phyloP scores from a whole-genome alignment of 495 filamentous ascomycete genomes.

The Tuber melanosporum region DNA sequence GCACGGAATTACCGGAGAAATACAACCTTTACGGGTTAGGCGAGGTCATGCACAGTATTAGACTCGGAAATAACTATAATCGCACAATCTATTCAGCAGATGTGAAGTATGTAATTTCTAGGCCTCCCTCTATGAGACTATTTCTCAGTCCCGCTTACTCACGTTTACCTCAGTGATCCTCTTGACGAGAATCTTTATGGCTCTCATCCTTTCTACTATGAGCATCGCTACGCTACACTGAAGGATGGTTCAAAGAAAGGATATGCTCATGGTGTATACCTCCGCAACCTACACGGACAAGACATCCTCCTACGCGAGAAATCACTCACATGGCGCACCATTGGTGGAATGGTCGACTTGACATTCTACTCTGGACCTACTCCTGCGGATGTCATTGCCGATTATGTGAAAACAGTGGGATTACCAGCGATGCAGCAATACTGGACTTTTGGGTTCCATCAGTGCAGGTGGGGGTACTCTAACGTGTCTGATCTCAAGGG shows the following conservation, averaged over 20 bases:
- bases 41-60: conserved; percentile 68
- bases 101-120: conserved; percentile 73
- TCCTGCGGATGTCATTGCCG: conserved; percentile 63
- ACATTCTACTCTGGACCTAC: conserved; percentile 73
- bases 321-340: conserved; percentile 75
- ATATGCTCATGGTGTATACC: conserved; percentile 72
- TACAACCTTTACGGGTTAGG: conserved; percentile 75
- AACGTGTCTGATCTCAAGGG: conserved; percentile 73
- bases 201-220: conserved; percentile 76
- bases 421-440: conserved; percentile 73
- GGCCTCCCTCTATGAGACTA: conserved; percentile 47
- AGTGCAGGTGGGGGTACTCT: conserved; percentile 74
- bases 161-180: neutral
- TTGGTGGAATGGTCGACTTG: conserved; percentile 83
- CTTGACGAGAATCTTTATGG: conserved; percentile 69
- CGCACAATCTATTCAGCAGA: conserved; percentile 61
- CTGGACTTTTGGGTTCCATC: conserved; percentile 78
- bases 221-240: conserved; percentile 51
- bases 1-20: conserved; percentile 59
- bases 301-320: conserved; percentile 73
- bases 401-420: conserved; percentile 67
- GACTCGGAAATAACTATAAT: conserved; percentile 54
- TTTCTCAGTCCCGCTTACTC: neutral
- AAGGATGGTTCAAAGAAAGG: conserved; percentile 45
- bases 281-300: conserved; percentile 79